These are phyloP conservation scores for Apiospora aurea DNA, from an alignment of 2,329 filamentous ascomycete species.

Conservation along the genomic window DNA sequence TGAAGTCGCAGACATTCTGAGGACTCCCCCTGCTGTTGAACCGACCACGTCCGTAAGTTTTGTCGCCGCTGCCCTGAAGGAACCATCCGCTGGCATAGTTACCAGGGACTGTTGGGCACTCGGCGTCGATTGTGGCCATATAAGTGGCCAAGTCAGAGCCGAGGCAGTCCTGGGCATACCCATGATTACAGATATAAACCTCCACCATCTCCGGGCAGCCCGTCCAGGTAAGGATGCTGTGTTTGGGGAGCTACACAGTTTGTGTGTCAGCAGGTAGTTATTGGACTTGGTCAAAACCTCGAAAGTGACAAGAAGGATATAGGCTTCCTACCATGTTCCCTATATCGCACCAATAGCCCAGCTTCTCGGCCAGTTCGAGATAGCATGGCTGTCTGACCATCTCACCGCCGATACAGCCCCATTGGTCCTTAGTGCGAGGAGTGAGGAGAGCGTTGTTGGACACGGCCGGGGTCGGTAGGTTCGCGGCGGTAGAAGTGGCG, in stretches of 20 bases:
- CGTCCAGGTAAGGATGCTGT: not conserved
- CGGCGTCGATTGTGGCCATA: not conserved
- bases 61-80: not conserved
- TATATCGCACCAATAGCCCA: not conserved
- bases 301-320: not conserved
- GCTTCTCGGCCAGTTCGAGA: not conserved
- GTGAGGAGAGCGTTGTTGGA: too few species aligned
- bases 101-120: not conserved
- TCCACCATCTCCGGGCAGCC: not conserved
- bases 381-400: not conserved
- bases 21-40: not conserved
- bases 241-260: not conserved
- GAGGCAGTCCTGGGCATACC: not conserved
- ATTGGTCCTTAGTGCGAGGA: not conserved
- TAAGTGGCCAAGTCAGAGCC: not conserved
- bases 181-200: conserved; percentile 4
- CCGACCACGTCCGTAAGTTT: not conserved
- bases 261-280: not conserved
- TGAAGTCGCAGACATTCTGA: not conserved
- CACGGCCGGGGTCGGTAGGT: not conserved
- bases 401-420: not conserved
- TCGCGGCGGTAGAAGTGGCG: not conserved
- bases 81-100: not conserved
- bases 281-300: not conserved
- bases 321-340: not conserved